phyloP scores from a whole-genome alignment of 495 filamentous ascomycete species.

The Lasiosphaeria ovina region DNA sequence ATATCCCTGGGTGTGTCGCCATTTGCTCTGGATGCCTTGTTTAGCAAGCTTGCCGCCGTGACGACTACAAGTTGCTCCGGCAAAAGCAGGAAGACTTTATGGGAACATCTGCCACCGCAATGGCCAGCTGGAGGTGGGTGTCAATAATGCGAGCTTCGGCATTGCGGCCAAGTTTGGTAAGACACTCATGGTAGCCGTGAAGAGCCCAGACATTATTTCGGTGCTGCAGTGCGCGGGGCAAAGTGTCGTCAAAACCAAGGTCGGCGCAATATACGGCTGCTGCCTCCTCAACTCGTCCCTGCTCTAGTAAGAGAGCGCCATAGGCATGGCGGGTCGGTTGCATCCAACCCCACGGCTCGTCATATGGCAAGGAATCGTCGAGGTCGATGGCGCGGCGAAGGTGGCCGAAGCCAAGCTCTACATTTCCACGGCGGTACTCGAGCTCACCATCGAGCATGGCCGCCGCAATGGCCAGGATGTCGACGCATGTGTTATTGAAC shows the following conservation, averaged over 20 bases:
- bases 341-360: conserved; percentile 74
- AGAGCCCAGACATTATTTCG: conserved; percentile 68
- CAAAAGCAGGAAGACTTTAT: conserved; percentile 64
- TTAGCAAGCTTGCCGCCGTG: background rate
- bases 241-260: conserved; percentile 53
- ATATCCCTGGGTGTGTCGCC: too few species aligned
- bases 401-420: conserved; percentile 52
- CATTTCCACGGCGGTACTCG: conserved; percentile 58
- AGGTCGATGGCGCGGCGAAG: conserved; percentile 52
- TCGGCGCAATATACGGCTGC: conserved; percentile 57
- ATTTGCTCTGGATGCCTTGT: too few species aligned
- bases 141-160: conserved; percentile 51
- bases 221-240: conserved; percentile 59
- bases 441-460: conserved; percentile 71
- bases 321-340: conserved; percentile 64
- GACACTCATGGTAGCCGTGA: conserved; percentile 64
- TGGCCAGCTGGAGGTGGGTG: conserved; percentile 47
- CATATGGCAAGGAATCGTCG: conserved; percentile 59
- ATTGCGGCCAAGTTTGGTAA: conserved; percentile 47
- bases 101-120: conserved; percentile 57
- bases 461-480: conserved; percentile 57
- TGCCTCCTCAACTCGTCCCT: conserved; percentile 55
- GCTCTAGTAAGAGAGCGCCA: conserved; percentile 62
- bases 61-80: conserved; percentile 26
- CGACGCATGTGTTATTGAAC: conserved; percentile 62